These are phyloP conservation scores for Aureobasidium sp. DNA, from an alignment of 2,329 filamentous ascomycete species.

Conservation along the genomic window DNA sequence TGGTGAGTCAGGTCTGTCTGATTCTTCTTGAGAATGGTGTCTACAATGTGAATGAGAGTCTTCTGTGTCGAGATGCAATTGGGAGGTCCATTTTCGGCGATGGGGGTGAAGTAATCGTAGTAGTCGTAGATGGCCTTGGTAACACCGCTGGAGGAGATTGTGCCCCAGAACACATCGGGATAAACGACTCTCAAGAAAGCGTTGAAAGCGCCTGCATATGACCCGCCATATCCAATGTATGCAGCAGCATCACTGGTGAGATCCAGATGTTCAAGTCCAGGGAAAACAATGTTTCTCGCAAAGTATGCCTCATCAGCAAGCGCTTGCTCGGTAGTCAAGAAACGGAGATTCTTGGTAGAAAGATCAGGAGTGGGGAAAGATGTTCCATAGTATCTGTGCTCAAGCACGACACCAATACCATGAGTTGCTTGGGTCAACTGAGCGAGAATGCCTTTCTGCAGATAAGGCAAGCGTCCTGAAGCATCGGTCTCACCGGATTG, in stretches of 20 bases:
- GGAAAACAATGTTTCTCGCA: slow-evolving; percentile 61
- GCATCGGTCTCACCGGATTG: slow-evolving; percentile 63
- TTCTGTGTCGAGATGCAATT: slow-evolving; percentile 59
- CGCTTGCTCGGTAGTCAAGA: slow-evolving; percentile 75
- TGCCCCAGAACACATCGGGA: slow-evolving; percentile 68
- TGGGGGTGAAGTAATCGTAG: slow-evolving; percentile 56
- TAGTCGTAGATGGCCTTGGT: slow-evolving; percentile 71
- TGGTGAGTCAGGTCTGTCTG: slow-evolving; percentile 31
- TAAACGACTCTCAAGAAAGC: slow-evolving; percentile 70
- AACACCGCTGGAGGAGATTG: slow-evolving; percentile 74
- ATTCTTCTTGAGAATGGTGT: slow-evolving; percentile 49
- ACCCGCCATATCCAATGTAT: slow-evolving; percentile 75
- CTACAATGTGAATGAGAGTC: slow-evolving; percentile 50
- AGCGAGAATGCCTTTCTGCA: slow-evolving; percentile 70
- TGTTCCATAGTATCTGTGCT: slow-evolving; percentile 79
- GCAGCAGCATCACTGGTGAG: slow-evolving; percentile 58
- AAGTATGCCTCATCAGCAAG: slow-evolving; percentile 78
- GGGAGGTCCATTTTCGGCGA: slow-evolving; percentile 47
- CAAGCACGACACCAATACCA: slow-evolving; percentile 71
- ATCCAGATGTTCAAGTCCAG: slow-evolving; percentile 58
- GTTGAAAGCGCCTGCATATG: slow-evolving; percentile 72
- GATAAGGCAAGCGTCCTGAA: slow-evolving; percentile 54
- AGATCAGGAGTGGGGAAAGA: slow-evolving; percentile 63
- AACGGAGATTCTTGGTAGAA: slow-evolving; percentile 62
- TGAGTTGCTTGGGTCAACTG: slow-evolving; percentile 62